Evolutionary conservation across 2,329 filamentous ascomycete species (phyloP).

Genomic region (Pseudophaeomoniella oleicola): DNA sequence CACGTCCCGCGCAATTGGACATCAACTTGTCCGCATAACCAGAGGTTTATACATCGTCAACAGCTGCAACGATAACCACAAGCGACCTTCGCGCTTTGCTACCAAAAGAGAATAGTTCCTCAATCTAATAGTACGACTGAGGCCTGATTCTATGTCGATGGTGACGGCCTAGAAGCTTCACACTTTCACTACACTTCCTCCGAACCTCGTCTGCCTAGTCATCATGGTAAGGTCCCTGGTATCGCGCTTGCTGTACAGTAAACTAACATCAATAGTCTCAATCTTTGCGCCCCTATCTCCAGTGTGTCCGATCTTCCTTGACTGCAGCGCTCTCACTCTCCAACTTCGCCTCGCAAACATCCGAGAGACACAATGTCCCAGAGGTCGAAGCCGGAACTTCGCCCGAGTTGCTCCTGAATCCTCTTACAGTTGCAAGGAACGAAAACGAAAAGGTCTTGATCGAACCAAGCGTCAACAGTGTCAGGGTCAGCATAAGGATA

Average conservation of each 20-base stretch:
- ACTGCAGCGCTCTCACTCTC: conserved; percentile 86
- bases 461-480: conserved; percentile 91
- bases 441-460: conserved; percentile 95
- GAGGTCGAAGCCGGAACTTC: conserved; percentile 90
- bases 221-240: conserved; percentile 1
- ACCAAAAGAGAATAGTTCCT: no score
- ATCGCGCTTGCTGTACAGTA: conserved; percentile 14
- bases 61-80: no score
- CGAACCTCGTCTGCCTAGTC: conserved; percentile 4
- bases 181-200: no score
- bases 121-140: no score
- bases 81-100: no score
- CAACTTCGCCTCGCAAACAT: conserved; percentile 94
- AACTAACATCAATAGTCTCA: conserved; percentile 50
- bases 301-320: conserved; percentile 87
- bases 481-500: conserved; percentile 95
- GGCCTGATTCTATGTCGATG: no score
- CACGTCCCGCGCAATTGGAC: no score
- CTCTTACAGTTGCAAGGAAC: conserved; percentile 80
- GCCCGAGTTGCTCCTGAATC: conserved; percentile 85
- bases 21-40: no score
- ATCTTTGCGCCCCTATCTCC: conserved; percentile 90
- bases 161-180: no score
- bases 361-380: conserved; percentile 94
- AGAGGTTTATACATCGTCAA: no score